Evolutionary conservation across 352 stramenopile species (phyloP).

Genomic region (Plasmopara halstedii): DNA sequence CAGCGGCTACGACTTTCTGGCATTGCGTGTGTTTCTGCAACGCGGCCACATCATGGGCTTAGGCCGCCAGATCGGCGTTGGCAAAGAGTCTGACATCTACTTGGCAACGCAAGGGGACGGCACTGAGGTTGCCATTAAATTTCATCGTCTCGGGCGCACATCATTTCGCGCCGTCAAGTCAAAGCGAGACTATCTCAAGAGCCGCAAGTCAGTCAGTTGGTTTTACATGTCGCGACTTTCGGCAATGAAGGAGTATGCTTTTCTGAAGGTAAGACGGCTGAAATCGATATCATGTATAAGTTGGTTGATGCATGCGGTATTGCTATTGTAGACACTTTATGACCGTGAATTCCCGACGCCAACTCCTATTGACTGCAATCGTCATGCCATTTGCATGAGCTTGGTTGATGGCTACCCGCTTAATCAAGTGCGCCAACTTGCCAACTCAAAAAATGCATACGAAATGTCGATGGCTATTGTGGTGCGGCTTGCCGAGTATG

Average conservation of each 20-base stretch:
- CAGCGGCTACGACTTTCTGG: constrained; percentile 98
- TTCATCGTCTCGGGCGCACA: constrained; percentile 98
- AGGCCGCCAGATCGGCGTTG: constrained; percentile 94
- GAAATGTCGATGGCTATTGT: constrained; percentile 93
- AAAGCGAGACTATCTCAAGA: constrained; percentile 98
- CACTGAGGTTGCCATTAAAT: constrained; percentile 98
- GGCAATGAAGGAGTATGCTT: constrained; percentile 98
- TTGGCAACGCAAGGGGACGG: constrained; percentile 90
- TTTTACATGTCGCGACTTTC: constrained; percentile 99
- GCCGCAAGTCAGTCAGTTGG: constrained; percentile 94
- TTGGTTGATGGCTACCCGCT: constrained; percentile 93
- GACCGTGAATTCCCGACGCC: constrained; percentile 96
- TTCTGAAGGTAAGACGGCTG: constrained; percentile 87
- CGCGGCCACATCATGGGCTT: constrained; percentile 88
- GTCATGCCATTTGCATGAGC: constrained; percentile 97
- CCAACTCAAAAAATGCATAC: constrained; percentile 94
- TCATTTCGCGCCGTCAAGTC: constrained; percentile 96
- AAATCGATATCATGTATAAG: not conserved
- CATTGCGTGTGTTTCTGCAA: constrained; percentile 92
- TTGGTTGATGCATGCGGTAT: not conserved
- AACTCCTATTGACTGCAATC: constrained; percentile 95
- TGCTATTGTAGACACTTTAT: constrained; percentile 76
- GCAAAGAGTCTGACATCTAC: constrained; percentile 99
- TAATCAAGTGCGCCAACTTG: constrained; percentile 91
- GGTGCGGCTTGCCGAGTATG: constrained; percentile 93